A percentile compares a stretch with the other conserved stretches of the same genome.
phyloP scores from a whole-genome alignment of 2,329 filamentous ascomycete genomes.

The Xylaria polymorpha region DNA sequence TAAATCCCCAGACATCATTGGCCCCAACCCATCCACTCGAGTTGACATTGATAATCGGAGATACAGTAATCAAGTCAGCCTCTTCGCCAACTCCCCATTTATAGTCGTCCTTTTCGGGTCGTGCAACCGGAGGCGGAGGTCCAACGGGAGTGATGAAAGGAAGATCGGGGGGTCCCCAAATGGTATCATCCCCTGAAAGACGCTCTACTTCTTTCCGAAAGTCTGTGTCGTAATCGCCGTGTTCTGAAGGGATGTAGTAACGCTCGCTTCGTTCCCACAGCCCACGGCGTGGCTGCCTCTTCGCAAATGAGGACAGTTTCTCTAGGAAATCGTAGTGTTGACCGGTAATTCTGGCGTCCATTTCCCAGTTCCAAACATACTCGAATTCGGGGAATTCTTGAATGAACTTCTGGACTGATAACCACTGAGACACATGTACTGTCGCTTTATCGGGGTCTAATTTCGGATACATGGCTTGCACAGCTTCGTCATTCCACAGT shows the following conservation, averaged over 20 bases:
- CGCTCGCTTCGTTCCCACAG: slow-evolving; percentile 79
- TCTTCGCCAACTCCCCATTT: slow-evolving; percentile 82
- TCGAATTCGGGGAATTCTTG: slow-evolving; percentile 83
- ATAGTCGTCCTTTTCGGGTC: slow-evolving; percentile 73
- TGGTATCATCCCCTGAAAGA: slow-evolving; percentile 61
- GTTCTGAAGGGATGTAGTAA: slow-evolving; percentile 76
- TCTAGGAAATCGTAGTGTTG: slow-evolving; percentile 85
- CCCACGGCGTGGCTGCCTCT: slow-evolving; percentile 75
- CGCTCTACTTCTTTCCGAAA: slow-evolving; percentile 74
- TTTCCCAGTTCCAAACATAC: slow-evolving; percentile 89
- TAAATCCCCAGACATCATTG: slow-evolving; percentile 75
- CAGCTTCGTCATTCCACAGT: slow-evolving; percentile 79
- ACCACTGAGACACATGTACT: slow-evolving; percentile 73
- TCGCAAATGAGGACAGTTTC: slow-evolving; percentile 71
- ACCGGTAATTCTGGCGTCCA: slow-evolving; percentile 81
- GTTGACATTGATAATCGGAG: slow-evolving; percentile 81
- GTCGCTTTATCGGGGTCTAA: slow-evolving; percentile 68
- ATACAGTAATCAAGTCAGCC: slow-evolving; percentile 78
- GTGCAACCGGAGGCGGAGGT: slow-evolving; percentile 69
- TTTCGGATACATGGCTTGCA: slow-evolving; percentile 80
- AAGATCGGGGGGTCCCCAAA: slow-evolving; percentile 75
- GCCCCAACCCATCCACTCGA: slow-evolving; percentile 79
- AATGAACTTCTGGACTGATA: slow-evolving; percentile 80
- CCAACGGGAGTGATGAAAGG: slow-evolving; percentile 71
- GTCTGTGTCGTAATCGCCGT: slow-evolving; percentile 74